Base-by-base conservation (phyloP, 2,329 filamentous ascomycete genomes). In the Podosphaera fusca region DNA sequence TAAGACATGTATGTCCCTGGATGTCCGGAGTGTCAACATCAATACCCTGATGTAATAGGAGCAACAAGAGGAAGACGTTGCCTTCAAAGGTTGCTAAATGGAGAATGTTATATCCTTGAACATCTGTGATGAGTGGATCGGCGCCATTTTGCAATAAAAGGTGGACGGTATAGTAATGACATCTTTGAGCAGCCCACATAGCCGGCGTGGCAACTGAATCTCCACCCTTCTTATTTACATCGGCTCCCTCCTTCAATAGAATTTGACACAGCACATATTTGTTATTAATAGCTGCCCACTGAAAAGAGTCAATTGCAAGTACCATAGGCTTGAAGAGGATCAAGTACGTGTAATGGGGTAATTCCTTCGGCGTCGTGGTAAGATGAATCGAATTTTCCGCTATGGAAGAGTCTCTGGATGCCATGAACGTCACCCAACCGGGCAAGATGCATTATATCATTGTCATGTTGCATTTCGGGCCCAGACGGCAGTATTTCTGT, bases 211-310 rank as follows among this genome's bases (percentile, higher is more conserved):
- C 90, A 47, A 94, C 78, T 8, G 89, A 95, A 67, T 96, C 90
- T 69, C 92, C 92, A 69, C 94, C 92, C 70, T 94, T 95, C 61
- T 82, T 84, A 71, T 98, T 96, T 65, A 96, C 84, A 67, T 94
- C 85, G 66, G 89, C 92, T 29, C 66, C 67, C 54, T 74, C 74
- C 62, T 84, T 85, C 67, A 98, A 79, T 50, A 98, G 81, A 70
- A 94, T 95, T 70, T 92, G 90, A 78, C 90, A 95, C 75, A 96
- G 88, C 63, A 87, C 86, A 72, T 90, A 94, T 69, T 95, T 92
- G 67, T 96, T 96, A 73, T 98, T 98, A 69, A 98, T 96, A 42
- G 94, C 87, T 52, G 92, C 92, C 92, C 92, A 98, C 87, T 98
- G 68, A 56, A 12, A 63, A 58, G 50, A 54, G 31, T 14, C 46